Evolutionary conservation across 164 flowering plant genomes (phyloP), one percentile per base, ranked within the genome.

Genomic region (Taxillus chinensis): DNA sequence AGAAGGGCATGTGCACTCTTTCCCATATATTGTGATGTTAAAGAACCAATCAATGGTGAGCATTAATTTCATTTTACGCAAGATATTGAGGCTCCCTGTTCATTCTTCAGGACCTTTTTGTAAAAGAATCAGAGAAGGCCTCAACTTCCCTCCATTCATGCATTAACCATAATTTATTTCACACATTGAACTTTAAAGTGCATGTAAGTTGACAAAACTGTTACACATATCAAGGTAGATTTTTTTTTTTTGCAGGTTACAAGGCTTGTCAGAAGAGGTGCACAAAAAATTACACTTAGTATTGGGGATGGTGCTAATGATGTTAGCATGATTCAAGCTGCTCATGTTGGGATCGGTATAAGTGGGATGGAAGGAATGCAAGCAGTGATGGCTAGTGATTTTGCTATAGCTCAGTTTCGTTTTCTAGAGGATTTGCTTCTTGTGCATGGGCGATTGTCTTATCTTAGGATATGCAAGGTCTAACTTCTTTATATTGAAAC

Each of bases 371-470:
- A 92, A 68, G 98, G 98, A 66, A 92, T 92, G 98, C 98, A 92
- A 73, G 98, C 98, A 5, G 98, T 92, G 61, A 92, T 92, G 98
- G 98, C 98, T 59, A 92, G 98, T 84, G 98, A 92, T 78, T 92
- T 92, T 78, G 96, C 98, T 14, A 92, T 92, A 69, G 98, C 96
- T 46, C 98, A 90, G 79, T 90, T 92, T 46, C 87, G 98, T 27
- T 92, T 73, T 68, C 92, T 92, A 56, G 76, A 87, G 17, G 98
- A 92, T 72, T 75, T 92, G 60, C 98, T 92, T 69, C 98, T 92
- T 71, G 98, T 92, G 64, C 98, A 92, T 78, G 98, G 98, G 43
- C 80, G 98, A 17, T 90, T 92, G 96, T 90, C 97, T 50, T 92
- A 92, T 75, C 76, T 80, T 65, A 82, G 98, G 75, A 73, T 92